Evolutionary conservation across 2,329 filamentous ascomycete species (phyloP).

Genomic region (Cercospora zeae-maydis): DNA sequence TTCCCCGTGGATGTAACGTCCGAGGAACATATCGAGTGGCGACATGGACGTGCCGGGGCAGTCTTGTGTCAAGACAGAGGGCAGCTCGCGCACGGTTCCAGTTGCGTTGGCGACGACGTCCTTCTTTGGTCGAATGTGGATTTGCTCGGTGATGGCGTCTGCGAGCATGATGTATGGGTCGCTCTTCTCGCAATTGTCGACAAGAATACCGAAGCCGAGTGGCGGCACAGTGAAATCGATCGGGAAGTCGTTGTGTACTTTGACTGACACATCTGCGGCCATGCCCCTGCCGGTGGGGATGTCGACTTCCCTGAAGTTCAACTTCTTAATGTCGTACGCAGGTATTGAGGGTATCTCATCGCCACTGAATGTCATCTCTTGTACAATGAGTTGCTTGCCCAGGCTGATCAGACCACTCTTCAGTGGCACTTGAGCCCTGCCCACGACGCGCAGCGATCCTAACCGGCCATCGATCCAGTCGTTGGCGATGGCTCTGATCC

Average conservation of each 20-base stretch:
- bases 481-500: conserved; percentile 74
- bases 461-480: conserved; percentile 83
- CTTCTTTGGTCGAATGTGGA: conserved; percentile 65
- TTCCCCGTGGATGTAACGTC: conserved; percentile 75
- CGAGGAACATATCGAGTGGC: conserved; percentile 77
- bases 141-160: conserved; percentile 63
- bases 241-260: conserved; percentile 72
- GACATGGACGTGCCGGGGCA: conserved; percentile 78
- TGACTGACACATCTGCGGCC: conserved; percentile 72
- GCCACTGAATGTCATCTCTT: conserved; percentile 72
- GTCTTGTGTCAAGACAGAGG: conserved; percentile 64
- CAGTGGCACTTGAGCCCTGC: conserved; percentile 67
- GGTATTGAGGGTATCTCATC: conserved; percentile 72
- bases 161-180: conserved; percentile 76
- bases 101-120: conserved; percentile 67
- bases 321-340: conserved; percentile 72
- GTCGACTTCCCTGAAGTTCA: conserved; percentile 72
- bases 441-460: conserved; percentile 65
- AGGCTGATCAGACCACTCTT: conserved; percentile 76
- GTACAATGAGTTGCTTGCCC: conserved; percentile 70
- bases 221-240: conserved; percentile 72
- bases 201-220: conserved; percentile 78
- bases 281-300: conserved; percentile 61
- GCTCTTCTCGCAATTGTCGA: conserved; percentile 71
- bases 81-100: conserved; percentile 69